Evolutionary conservation across 192 early-diverging fungal genomes (phyloP).

Genomic region (Endogone sp.): DNA sequence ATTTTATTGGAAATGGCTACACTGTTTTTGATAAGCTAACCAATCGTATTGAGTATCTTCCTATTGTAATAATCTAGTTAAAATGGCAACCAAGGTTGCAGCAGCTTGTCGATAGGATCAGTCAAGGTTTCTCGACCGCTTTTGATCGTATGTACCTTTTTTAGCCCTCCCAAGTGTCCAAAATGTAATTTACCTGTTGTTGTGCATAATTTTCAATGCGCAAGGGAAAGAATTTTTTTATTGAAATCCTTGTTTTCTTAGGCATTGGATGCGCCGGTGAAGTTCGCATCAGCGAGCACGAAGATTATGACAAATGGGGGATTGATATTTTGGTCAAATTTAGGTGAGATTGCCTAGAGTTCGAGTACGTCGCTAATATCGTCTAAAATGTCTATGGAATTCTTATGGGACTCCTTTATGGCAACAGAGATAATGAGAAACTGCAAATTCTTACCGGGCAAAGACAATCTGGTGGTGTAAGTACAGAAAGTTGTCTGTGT

Average conservation of each 20-base stretch:
- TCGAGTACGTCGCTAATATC: too few relatives aligned
- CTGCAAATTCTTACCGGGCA: constrained; percentile 82
- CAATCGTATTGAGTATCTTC: too few relatives aligned
- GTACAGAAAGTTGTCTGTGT: constrained; percentile 11
- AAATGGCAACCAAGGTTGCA: constrained; percentile 69
- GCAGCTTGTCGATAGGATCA: constrained; percentile 58
- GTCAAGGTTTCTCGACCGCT: constrained; percentile 60
- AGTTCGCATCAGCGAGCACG: constrained; percentile 56
- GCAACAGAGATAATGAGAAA: constrained; percentile 64
- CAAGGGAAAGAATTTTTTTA: too few relatives aligned
- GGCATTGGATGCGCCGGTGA: constrained; percentile 79
- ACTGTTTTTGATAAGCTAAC: too few relatives aligned
- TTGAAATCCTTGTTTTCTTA: too few relatives aligned
- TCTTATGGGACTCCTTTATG: neutral
- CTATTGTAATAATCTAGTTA: too few relatives aligned
- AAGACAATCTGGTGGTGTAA: constrained; percentile 89
- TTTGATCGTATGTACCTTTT: constrained; percentile 55
- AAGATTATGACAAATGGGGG: constrained; percentile 90
- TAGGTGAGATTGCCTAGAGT: constrained; percentile 47
- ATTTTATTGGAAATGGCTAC: too few relatives aligned
- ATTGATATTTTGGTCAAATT: constrained; percentile 96
- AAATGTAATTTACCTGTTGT: too few relatives aligned
- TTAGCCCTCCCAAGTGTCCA: neutral
- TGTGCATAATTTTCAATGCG: too few relatives aligned
- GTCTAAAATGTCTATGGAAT: too few relatives aligned